Base-by-base conservation (phyloP, 202 grass and related monocot species). In the Schoenoplectus tabernaemontani region DNA sequence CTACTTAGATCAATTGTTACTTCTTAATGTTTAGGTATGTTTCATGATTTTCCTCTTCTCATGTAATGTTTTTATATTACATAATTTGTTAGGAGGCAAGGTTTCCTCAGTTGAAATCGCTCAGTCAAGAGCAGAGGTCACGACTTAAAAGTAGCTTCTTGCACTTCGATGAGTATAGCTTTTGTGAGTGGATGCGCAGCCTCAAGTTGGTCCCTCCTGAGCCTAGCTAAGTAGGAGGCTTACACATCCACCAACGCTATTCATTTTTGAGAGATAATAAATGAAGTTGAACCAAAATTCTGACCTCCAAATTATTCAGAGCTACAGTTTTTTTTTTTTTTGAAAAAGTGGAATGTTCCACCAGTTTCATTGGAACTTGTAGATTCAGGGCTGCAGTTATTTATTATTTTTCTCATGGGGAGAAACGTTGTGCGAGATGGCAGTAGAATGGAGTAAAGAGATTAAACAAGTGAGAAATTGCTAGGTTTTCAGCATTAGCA, bases 111-210 rank as follows among this genome's bases (percentile, higher is more conserved):
- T 59, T 98, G 56, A 78, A 87, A 59, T 83, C 83, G 0, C 88
- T 98, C 62, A 83, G 78, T 66, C 84, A 85, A 60, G 89, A 94
- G 4, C 91, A 88, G 68, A 95, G 95, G 78, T 66, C 86, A 64
- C 83, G 47, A 74, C 78, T 98, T 56, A 98, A 92, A 84, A 94
- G 91, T 85, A 95, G 89, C 83, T 98, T 98, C 86, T 81, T 98
- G 83, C 88, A 92, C 42, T 98, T 95, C 0, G 95, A 98, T 24
- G 95, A 95, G 50, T 79, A 85, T 69, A 98, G 95, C 70, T 92
- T 98, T 81, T 98, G 91, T 4, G 95, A 98, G 89, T 98, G 95
- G 95, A 98, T 98, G 95, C 89, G 90, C 66, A 98, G 86, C 84
- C 88, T 98, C 85, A 98, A 95, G 84, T 78, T 98, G 80, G 90